Base-by-base conservation (phyloP, 2,329 filamentous ascomycete species). In the Trichophyton benhamiae region DNA sequence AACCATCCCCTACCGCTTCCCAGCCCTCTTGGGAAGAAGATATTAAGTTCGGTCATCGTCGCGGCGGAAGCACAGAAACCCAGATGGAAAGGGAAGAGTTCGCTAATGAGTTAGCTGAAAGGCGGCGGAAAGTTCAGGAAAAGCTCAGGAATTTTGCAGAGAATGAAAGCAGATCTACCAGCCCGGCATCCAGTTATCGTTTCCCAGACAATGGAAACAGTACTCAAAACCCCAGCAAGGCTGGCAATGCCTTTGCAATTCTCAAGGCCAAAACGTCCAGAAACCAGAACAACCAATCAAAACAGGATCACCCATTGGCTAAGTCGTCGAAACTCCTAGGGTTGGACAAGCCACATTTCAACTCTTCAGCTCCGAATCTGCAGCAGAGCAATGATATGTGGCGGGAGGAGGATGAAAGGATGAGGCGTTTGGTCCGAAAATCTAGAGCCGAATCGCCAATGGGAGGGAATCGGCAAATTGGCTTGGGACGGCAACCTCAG, bases 21-120 rank as follows among this genome's bases (percentile, higher is more conserved):
- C 69, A 36, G 1, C 60, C 69, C 3, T 66, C 75, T 5, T 82
- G 79, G 79, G 77, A 81, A 64, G 73, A 78, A 5, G 80, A 82
- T 60, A 65, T 80, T 11, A 65, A 70, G 33, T 62, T 66, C n/a
- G 70, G 70, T 27, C 77, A 79, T 61, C 70, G 73, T 27, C 74
- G 77, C 30, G 72, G 71, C 17, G 75, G 70, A 13, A 80, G 78
- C 64, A 76, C 76, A 1, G 78, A 79, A 63, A 80, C 78, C 2
- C 74, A 79, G 65, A 72, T 71, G 60, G 78, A 80, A 63, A 74
- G 76, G 17, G 75, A 78, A 62, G 77, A 76, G 30, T 78, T 80
- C 61, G 77, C 73, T 7, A 74, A 74, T 41, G 78, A 80, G 63
- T 69, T 80, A 15, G 78, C 78, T 1, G 76, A 79, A 66, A 71